Evolutionary conservation across 2,329 filamentous ascomycete genomes (phyloP), one percentile per base, ranked within the genome.

Genomic region (Clarireedia monteithiana): DNA sequence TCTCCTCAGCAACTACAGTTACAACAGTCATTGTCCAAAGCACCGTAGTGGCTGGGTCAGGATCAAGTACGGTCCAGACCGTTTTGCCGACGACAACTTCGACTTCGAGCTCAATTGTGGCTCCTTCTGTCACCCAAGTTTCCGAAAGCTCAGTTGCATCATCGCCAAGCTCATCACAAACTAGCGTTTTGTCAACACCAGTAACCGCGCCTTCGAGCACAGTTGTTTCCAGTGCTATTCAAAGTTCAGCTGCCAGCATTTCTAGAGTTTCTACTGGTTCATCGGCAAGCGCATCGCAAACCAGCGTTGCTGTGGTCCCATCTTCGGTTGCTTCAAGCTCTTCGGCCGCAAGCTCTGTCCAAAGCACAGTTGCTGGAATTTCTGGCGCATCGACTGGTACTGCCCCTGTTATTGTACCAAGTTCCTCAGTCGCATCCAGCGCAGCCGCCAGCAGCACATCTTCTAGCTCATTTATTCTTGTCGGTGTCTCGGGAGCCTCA

Each of bases 341-440:
- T 6, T 42, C 44, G 26, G 12, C 12, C 23, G 39, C 15, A 9
- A 54, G 45, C 26, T n/a, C n/a, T 4, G 14, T 15, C 9, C 15
- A 24, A 39, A 47, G 30, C 23, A 38, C 50, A 3, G 26, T 24
- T 39, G 20, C 20, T 48, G 50, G 30, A 47, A 44, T 38, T 34
- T 45, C 50, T 52, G 50, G 17, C 34, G 57, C 36, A 23, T 48
- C 55, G 34, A 60, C 58, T 24, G 58, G 56, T 24, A 50, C 40
- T 9, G 27, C 56, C 9, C 56, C 59, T 47, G 48, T 55, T 9
- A 46, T 55, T 5, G 23, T 61, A 12, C 14, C 58, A 34, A 34
- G 30, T 34, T 42, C 39, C 15, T 42, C 39, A 20, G 20, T 20
- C 20, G 20, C 20, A 20, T 15, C 39, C 9, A 46, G 42, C 23